These are phyloP conservation scores for Pleurotus cornucopiae DNA, from an alignment of 768 basidiomycete species.

Conservation along the genomic window DNA sequence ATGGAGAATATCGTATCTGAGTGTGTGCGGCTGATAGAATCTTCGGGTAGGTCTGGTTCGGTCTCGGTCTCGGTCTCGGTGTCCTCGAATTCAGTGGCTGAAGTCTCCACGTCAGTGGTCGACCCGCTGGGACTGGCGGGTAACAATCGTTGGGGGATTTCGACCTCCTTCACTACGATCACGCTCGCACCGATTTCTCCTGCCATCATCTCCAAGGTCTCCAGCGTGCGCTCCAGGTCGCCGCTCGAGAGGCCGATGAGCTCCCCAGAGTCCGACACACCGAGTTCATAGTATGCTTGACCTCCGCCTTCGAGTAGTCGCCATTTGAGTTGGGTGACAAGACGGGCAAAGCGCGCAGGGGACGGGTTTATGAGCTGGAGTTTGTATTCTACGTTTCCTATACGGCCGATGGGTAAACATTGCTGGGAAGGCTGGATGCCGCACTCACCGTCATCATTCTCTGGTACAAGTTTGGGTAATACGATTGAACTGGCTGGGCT, in stretches of 20 bases:
- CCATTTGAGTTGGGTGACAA: slow-evolving; percentile 97
- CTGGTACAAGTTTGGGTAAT: slow-evolving; percentile 70
- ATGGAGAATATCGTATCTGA: slow-evolving; percentile 41
- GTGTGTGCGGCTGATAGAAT: slow-evolving; percentile 11
- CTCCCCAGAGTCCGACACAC: slow-evolving; percentile 83
- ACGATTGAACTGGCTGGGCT: slow-evolving; percentile 14
- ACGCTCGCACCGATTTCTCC: slow-evolving; percentile 91
- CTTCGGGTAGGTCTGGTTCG: slow-evolving; percentile 15
- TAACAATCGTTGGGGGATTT: slow-evolving; percentile 46
- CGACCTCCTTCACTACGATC: slow-evolving; percentile 85
- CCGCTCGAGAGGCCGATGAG: slow-evolving; percentile 72
- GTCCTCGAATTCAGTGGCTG: slow-evolving; percentile 22
- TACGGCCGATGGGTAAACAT: no score
- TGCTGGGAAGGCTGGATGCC: no score
- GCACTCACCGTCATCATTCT: slow-evolving; percentile 53
- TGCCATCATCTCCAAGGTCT: slow-evolving; percentile 92
- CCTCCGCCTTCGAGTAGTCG: slow-evolving; percentile 82
- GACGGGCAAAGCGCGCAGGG: slow-evolving; percentile 69
- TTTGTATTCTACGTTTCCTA: slow-evolving; percentile 89
- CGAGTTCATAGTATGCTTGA: slow-evolving; percentile 79
- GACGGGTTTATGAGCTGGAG: slow-evolving; percentile 81
- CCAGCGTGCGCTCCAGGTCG: slow-evolving; percentile 78
- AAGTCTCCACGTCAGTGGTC: slow-evolving; percentile 27
- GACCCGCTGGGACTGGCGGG: slow-evolving; percentile 26
- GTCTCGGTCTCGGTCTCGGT: slow-evolving; percentile 5